Percentiles rank a stretch among this genome's conserved stretches.
Conservation (phyloP, 768 basidiomycete genomes). For the Lactarius hengduanensis region DNA sequence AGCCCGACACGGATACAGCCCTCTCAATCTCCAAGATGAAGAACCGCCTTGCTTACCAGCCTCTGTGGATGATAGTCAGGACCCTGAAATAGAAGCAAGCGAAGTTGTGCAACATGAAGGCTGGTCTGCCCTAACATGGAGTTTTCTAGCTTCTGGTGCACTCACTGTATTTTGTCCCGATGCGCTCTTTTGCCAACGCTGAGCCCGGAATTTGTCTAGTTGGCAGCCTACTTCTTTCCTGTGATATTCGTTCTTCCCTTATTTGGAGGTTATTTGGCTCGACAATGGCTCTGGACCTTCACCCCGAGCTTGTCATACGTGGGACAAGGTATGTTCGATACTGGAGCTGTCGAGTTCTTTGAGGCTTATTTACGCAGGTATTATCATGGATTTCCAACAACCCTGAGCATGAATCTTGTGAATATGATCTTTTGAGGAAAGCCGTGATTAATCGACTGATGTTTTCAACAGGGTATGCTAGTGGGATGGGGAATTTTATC, state of each 20-base stretch:
- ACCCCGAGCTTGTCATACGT: conserved; percentile 90
- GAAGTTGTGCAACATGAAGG: conserved; percentile 61
- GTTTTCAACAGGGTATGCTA: conserved; percentile 75
- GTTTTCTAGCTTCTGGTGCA: conserved; percentile 69
- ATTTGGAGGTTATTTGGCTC: conserved; percentile 80
- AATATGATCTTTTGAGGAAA: conserved; percentile 29
- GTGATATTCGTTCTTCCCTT: conserved; percentile 83
- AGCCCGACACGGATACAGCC: conserved; percentile 56
- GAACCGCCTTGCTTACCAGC: conserved; percentile 24
- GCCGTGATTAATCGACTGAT: conserved; percentile 13
- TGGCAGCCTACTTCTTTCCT: conserved; percentile 87
- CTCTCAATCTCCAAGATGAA: conserved; percentile 37
- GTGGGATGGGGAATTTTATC: conserved; percentile 95
- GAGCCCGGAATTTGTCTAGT: conserved; percentile 42
- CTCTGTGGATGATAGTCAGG: conserved; percentile 28
- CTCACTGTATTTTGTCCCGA: conserved; percentile 64
- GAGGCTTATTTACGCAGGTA: conserved; percentile 47
- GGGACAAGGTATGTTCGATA: conserved; percentile 65
- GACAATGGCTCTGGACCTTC: conserved; percentile 91
- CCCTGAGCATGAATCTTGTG: conserved; percentile 89
- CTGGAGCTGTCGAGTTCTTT: not conserved
- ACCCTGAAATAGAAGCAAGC: conserved; percentile 37
- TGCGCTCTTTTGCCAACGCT: conserved; percentile 4
- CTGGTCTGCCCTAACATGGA: conserved; percentile 75
- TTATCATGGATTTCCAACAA: conserved; percentile 97